A percentile compares a stretch with the other conserved stretches of the same genome.
These are phyloP conservation scores for Thozetella sp. DNA, from an alignment of 495 filamentous ascomycete species.

Conservation along the genomic window DNA sequence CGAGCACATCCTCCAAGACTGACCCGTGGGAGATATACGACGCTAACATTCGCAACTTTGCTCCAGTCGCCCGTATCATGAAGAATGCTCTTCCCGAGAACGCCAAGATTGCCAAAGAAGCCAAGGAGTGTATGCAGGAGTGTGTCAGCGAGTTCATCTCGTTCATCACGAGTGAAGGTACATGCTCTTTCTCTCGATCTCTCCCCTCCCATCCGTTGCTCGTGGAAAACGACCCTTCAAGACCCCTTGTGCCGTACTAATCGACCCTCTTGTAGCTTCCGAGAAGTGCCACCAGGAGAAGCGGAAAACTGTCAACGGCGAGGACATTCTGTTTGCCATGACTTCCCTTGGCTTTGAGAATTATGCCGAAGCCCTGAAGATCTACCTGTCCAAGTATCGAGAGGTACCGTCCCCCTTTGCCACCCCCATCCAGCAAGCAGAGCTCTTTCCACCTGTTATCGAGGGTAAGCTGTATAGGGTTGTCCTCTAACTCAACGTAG, in stretches of 20 bases:
- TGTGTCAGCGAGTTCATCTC: constrained; percentile 99
- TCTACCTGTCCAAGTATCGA: constrained; percentile 96
- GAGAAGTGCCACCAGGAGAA: constrained; percentile 99
- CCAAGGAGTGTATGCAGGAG: constrained; percentile 99
- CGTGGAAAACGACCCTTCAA: too few relatives aligned
- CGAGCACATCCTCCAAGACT: constrained; percentile 38
- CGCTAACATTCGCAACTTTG: constrained; percentile 90
- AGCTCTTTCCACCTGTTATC: constrained; percentile 3
- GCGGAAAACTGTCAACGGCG: constrained; percentile 97
- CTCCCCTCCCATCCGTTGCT: too few relatives aligned
- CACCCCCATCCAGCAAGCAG: too few relatives aligned
- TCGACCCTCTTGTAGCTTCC: constrained; percentile 74
- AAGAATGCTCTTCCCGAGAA: constrained; percentile 96
- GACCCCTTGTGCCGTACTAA: constrained; percentile 32
- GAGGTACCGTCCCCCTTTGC: constrained; percentile 70
- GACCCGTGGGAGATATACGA: constrained; percentile 58
- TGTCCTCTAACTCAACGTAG: constrained; percentile 30
- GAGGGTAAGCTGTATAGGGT: not conserved
- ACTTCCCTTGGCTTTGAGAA: constrained; percentile 99
- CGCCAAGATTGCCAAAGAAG: constrained; percentile 98
- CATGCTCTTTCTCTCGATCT: constrained; percentile 23
- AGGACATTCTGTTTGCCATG: constrained; percentile 99
- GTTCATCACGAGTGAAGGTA: constrained; percentile 99
- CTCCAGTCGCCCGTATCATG: constrained; percentile 98
- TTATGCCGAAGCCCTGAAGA: constrained; percentile 96